Evolutionary conservation across 305 asterid species (phyloP).

Genomic region (Fraxinus platypoda): DNA sequence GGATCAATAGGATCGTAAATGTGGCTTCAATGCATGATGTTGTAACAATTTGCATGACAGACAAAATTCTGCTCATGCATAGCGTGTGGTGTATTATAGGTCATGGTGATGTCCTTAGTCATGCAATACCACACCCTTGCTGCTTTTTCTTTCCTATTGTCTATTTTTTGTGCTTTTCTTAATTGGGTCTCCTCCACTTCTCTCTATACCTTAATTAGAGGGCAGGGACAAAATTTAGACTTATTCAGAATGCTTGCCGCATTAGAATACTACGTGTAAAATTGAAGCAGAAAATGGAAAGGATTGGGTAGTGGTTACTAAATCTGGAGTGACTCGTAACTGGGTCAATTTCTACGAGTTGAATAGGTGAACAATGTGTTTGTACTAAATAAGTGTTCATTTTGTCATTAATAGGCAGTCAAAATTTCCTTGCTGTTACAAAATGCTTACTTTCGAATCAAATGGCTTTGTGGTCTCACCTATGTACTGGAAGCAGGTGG

Average conservation of each 20-base stretch:
- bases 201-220: background rate
- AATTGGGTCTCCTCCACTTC: background rate
- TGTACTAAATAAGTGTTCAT: background rate
- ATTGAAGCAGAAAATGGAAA: background rate
- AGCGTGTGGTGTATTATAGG: background rate
- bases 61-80: background rate
- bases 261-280: background rate
- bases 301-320: background rate
- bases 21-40: background rate
- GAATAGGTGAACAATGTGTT: background rate
- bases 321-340: background rate
- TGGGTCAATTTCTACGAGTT: background rate
- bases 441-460: background rate
- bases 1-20: background rate
- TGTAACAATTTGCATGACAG: background rate
- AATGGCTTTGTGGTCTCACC: slow-evolving; percentile 4
- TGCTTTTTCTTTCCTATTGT: background rate
- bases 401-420: background rate
- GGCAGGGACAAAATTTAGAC: background rate
- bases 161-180: background rate
- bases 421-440: background rate
- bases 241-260: background rate
- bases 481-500: slow-evolving; percentile 47
- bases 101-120: background rate
- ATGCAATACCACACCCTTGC: background rate